Base-by-base conservation (phyloP, 1,284 basidiomycete species). In the Pascua sp. region DNA sequence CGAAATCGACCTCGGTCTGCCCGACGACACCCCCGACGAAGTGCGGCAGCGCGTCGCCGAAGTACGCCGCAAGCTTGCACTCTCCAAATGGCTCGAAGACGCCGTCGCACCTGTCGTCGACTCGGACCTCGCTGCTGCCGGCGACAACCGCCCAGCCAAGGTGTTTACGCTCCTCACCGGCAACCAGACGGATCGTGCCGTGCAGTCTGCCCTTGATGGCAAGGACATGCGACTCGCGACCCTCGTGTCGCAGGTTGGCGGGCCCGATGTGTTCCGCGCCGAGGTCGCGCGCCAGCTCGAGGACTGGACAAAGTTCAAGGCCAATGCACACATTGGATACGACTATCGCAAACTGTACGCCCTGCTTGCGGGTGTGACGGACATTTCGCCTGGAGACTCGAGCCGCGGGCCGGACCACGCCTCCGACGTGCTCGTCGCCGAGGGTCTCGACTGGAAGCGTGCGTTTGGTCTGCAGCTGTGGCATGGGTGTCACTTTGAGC, bases 361-460 rank as follows among this genome's bases (percentile, higher is more conserved):
- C 32, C 76, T 98, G 15, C 81, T 98, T 4, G 86, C 89, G 16
- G 96, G 96, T 11, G 82, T 88, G 57, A 81, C 88, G 39, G 85
- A 86, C 59, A 69, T 86, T 5, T 78, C 87, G 12, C 80, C 84
- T 51, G 88, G 87, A 2, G 73, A 74, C 53, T 81, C 57, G 75
- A 71, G 71, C 13, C 80, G 72, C 79, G 86, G 65, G 76, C 81
- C 59, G 39, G 87, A 88, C 64, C 80, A 81, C 24, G 83, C 84
- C 66, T 74, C 81, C 2, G 86, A 90, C 56, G 77, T 91, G 17
- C 80, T 84, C 53, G 81, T 96, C n/a, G 82, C 86, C n/a, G 80
- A 85, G 53, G 88, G 85, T 1, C 78, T 98, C 51, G 94, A 96
- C 74, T 98, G 96, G 96, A 95, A 95, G 76, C 86, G 93, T 13